These are phyloP conservation scores for Hippophae gyantsensis DNA, from an alignment of 306 rosid genomes.

Conservation along the genomic window DNA sequence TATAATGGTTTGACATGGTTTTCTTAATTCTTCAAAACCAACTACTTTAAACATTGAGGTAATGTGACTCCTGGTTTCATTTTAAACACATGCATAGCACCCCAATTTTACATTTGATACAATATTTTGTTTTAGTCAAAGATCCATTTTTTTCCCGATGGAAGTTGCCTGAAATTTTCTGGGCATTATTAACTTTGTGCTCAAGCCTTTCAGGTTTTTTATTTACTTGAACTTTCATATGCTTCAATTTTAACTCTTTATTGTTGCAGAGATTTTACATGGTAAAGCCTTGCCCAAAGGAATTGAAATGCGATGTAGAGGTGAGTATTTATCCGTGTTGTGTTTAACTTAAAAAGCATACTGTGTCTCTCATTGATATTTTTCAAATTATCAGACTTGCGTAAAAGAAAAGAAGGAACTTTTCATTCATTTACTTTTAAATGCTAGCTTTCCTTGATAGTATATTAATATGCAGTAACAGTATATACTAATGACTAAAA, in stretches of 20 bases:
- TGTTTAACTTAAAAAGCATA: background rate
- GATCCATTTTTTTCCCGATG: background rate
- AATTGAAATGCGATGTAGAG: slow-evolving; percentile 96
- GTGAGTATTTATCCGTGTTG: slow-evolving; percentile 32
- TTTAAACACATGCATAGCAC: background rate
- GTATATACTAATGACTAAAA: too few species aligned
- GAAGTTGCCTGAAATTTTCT: background rate
- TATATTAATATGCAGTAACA: too few species aligned
- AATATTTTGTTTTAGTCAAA: background rate
- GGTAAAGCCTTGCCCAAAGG: slow-evolving; percentile 95
- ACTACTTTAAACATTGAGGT: background rate
- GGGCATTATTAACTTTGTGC: background rate
- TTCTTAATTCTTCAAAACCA: background rate
- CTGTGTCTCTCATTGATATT: background rate
- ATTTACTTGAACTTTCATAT: background rate
- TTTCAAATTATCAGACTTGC: too few species aligned
- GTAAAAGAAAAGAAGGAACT: too few species aligned
- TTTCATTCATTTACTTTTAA: too few species aligned
- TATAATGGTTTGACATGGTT: background rate
- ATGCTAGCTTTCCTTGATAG: too few species aligned
- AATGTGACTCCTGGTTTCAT: background rate
- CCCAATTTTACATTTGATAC: background rate
- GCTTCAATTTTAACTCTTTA: background rate
- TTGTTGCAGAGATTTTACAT: slow-evolving; percentile 75
- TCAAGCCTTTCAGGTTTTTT: slow-evolving; percentile 6